Base-by-base conservation (phyloP, 176 grass and related monocot genomes). In the Pontederia crassipes region DNA sequence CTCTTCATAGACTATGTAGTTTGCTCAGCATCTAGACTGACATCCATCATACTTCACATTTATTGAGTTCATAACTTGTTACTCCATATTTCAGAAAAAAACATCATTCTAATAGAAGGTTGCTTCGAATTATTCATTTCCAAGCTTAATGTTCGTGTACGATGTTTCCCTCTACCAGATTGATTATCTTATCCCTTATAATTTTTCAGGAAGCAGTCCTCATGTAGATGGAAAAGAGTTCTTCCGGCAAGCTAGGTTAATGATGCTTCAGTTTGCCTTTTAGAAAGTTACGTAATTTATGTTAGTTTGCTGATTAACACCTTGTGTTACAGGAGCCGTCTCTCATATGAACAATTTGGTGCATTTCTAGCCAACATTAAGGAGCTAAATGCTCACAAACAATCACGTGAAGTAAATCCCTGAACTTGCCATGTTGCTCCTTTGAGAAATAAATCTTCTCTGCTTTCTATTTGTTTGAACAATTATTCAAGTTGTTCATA, bases 311-410 rank as follows among this genome's bases (percentile, higher is more conserved):
- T 40, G 32, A 40, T 40, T 40, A 40, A 7, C 10, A 1, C 46
- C 72, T 83, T 16, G 60, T 57, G 74, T 80, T 68, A 10, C 82
- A 93, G 94, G 88, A 98, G 71, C 55, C 87, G 81, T 40, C 75
- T 98, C 61, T 98, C 88, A 18, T 98, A 93, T 0, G 94, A 98
- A 74, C 94, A 98, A 67, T 98, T 98, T 86, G 94, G 88, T 74
- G 79, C 88, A 11, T 98, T 98, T 64, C 78, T 98, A 69, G 79
- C 87, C 13, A 98, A 86, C 59, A 98, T 98, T 59, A 98, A 98
- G 68, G 94, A 93, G 61, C 82, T 98, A 29, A 98, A 98, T 81
- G 82, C 85, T 48, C 87, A 85, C 45, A 93, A 79, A 74, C 94
- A 89, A 69, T 89, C 88, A 60, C 82, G 87, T 28, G 94, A 98